These are phyloP conservation scores for Monosporozyma servazzii DNA, from an alignment of 805 yeast genomes.

Conservation along the genomic window DNA sequence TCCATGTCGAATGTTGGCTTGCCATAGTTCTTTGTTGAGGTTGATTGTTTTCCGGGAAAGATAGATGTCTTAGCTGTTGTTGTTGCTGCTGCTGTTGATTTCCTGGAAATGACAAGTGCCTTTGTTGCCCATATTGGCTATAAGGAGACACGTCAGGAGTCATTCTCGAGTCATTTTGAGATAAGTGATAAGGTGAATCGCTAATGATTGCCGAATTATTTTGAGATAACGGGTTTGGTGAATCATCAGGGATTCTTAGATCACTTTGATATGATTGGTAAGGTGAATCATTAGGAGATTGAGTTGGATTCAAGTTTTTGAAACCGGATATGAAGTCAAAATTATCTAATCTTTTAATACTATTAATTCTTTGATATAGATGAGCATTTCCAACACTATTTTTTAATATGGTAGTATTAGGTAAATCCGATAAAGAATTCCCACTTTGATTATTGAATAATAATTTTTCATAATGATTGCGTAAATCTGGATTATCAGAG, in stretches of 20 bases:
- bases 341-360: not conserved
- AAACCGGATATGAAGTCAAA: slow-evolving; percentile 22
- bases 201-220: not conserved
- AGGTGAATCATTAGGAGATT: slow-evolving; percentile 5
- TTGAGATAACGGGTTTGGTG: not conserved
- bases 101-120: not conserved
- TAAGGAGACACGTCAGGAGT: not conserved
- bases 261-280: not conserved
- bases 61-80: not conserved
- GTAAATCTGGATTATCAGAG: slow-evolving; percentile 24
- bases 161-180: not conserved
- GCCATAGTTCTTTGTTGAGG: not conserved
- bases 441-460: slow-evolving; percentile 27
- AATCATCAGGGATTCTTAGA: not conserved
- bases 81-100: not conserved
- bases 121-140: not conserved
- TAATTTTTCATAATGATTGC: slow-evolving; percentile 25
- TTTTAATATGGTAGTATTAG: slow-evolving; percentile 6
- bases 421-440: slow-evolving; percentile 24
- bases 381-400: not conserved
- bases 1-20: not conserved
- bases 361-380: not conserved
- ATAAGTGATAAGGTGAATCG: not conserved
- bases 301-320: slow-evolving; percentile 21
- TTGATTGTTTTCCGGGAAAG: not conserved